These are phyloP conservation scores for Camillea tinctor DNA, from an alignment of 2,329 filamentous ascomycete species.

Conservation along the genomic window DNA sequence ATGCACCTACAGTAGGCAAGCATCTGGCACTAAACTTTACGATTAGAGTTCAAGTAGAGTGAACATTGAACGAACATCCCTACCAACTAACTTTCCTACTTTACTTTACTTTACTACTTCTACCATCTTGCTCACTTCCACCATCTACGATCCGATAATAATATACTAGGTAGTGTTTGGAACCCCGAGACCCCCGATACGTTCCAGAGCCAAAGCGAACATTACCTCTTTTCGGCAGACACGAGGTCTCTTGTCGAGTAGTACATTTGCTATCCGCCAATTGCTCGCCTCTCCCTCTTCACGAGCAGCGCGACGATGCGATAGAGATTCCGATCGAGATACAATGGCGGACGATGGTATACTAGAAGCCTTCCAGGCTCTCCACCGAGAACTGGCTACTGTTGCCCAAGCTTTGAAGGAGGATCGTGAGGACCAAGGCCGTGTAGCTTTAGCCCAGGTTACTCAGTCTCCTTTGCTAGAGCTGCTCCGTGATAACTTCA, in stretches of 20 bases:
- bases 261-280: conserved; percentile 4
- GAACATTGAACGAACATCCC: not conserved
- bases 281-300: not conserved
- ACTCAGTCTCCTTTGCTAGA: conserved; percentile 50
- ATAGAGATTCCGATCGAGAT: conserved; percentile 39
- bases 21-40: not conserved
- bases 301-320: conserved; percentile 39
- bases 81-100: too few species aligned
- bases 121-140: too few species aligned
- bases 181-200: not conserved
- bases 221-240: not conserved
- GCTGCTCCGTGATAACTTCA: conserved; percentile 64
- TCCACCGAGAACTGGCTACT: conserved; percentile 81
- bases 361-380: conserved; percentile 74
- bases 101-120: too few species aligned
- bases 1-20: not conserved
- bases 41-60: not conserved
- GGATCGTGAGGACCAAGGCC: conserved; percentile 64
- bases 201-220: not conserved
- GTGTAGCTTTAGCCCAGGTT: conserved; percentile 37
- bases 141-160: not conserved
- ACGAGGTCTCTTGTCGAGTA: not conserved
- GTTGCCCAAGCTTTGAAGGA: conserved; percentile 66
- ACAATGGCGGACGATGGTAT: conserved; percentile 72
- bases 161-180: too few species aligned